A percentile compares a stretch with the other conserved stretches of the same genome.
Conservation (phyloP, 345 rosid species). For the Alliaria petiolata region DNA sequence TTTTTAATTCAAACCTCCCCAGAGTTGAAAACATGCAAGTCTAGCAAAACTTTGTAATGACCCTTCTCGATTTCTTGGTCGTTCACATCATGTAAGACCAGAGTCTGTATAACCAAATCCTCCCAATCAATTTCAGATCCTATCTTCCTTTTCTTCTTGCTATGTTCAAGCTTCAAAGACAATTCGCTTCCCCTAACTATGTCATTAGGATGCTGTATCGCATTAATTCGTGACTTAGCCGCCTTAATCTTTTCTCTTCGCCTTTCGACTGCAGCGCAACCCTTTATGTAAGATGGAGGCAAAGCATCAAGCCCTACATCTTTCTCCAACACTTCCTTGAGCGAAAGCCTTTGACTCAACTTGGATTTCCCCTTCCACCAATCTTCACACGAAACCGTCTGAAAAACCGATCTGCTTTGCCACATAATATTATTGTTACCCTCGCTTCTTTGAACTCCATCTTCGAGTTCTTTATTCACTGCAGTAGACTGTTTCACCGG, state of each 20-base stretch:
- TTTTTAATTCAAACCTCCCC: not conserved
- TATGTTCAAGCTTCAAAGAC: constrained; percentile 21
- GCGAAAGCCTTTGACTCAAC: constrained; percentile 63
- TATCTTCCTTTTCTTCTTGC: constrained; percentile 45
- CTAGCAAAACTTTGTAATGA: constrained; percentile 63
- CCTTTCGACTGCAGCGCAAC: constrained; percentile 42
- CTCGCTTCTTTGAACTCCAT: constrained; percentile 27
- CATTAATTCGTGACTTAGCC: constrained; percentile 55
- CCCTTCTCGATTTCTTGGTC: constrained; percentile 84
- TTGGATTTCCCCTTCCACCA: constrained; percentile 86
- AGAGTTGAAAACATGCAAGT: constrained; percentile 55
- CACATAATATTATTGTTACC: not conserved
- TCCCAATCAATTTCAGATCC: constrained; percentile 65
- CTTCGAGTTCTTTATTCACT: constrained; percentile 38
- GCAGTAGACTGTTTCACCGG: constrained; percentile 46
- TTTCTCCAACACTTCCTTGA: constrained; percentile 62
- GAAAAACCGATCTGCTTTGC: not conserved
- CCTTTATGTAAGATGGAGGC: constrained; percentile 69
- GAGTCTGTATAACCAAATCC: constrained; percentile 78
- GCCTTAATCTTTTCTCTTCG: constrained; percentile 62
- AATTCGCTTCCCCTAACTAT: constrained; percentile 5
- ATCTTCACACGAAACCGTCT: constrained; percentile 29
- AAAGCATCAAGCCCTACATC: constrained; percentile 57
- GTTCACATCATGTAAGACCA: constrained; percentile 62
- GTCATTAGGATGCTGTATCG: constrained; percentile 43